Conservation (phyloP, 176 grass and related monocot species). For the Phoenix dactylifera region DNA sequence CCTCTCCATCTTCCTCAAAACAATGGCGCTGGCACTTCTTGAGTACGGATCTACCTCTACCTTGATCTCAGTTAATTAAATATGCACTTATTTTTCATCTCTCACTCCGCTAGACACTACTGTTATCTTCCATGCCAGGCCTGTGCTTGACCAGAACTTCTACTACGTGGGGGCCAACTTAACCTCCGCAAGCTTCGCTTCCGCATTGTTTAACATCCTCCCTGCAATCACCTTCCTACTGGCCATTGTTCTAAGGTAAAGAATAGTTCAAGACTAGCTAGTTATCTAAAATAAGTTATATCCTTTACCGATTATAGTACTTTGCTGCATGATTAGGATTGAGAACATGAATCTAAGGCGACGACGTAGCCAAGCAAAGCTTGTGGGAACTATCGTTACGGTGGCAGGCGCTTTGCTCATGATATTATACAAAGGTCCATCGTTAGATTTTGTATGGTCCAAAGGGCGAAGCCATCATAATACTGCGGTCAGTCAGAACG, state of each 20-base stretch:
- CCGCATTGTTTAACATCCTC: slow-evolving; percentile 72
- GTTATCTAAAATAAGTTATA: too few species aligned
- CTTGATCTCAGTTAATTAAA: too few species aligned
- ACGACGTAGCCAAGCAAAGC: slow-evolving; percentile 80
- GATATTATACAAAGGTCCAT: slow-evolving; percentile 71
- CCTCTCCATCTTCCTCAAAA: slow-evolving; percentile 50
- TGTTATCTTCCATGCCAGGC: slow-evolving; percentile 26
- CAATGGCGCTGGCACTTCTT: slow-evolving; percentile 47
- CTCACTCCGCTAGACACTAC: too few species aligned
- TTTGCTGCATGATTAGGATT: slow-evolving; percentile 20
- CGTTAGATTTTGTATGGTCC: slow-evolving; percentile 58
- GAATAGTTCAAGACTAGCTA: too few species aligned
- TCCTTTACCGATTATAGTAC: too few species aligned
- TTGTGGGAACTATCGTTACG: slow-evolving; percentile 46
- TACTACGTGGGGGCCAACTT: slow-evolving; percentile 60
- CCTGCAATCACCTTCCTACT: slow-evolving; percentile 72
- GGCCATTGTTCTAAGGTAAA: slow-evolving; percentile 44
- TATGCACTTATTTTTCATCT: background rate
- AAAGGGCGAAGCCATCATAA: slow-evolving; percentile 31
- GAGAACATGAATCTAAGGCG: slow-evolving; percentile 58
- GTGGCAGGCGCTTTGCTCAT: slow-evolving; percentile 84
- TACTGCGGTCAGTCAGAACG: background rate
- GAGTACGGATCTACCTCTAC: slow-evolving; percentile 44
- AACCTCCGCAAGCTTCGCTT: slow-evolving; percentile 62
- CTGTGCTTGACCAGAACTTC: slow-evolving; percentile 83